Conservation (phyloP, 1,284 basidiomycete species). For the Pulveroboletus sp. region DNA sequence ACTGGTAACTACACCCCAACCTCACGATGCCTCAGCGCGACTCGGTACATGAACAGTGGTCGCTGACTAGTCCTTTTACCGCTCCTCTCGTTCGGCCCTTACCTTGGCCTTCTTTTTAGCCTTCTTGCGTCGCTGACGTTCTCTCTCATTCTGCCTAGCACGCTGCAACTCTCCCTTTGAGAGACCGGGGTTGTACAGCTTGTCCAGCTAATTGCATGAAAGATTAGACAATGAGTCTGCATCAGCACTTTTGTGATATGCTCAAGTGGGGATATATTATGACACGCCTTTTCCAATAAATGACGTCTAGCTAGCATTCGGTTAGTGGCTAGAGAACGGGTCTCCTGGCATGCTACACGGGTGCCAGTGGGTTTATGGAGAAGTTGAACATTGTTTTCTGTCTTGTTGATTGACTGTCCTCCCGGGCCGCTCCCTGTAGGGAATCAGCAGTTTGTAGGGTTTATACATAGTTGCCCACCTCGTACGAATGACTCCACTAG, state of each 20-base stretch:
- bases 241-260: constrained; percentile 23
- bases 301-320: constrained; percentile 67
- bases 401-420: constrained; percentile 85
- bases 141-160: constrained; percentile 71
- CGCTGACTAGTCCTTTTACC: too few relatives aligned
- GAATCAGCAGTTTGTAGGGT: constrained; percentile 8
- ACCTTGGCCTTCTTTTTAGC: constrained; percentile 59
- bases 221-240: constrained; percentile 3
- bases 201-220: constrained; percentile 56
- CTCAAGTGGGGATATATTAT: constrained; percentile 19
- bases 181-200: constrained; percentile 68
- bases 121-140: constrained; percentile 68
- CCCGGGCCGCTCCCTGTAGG: constrained; percentile 75
- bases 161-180: constrained; percentile 66
- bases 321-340: constrained; percentile 71
- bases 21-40: neutral
- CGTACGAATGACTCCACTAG: constrained; percentile 77
- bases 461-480: constrained; percentile 49
- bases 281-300: constrained; percentile 68
- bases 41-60: too few relatives aligned
- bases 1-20: neutral
- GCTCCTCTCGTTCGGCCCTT: constrained; percentile 10
- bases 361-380: constrained; percentile 78
- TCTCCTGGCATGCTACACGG: constrained; percentile 77
- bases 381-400: constrained; percentile 79